Percentiles rank a stretch among this genome's conserved stretches.
Evolutionary conservation across 148 eudicot genomes (phyloP).

Genomic region (Linanthus parryae): DNA sequence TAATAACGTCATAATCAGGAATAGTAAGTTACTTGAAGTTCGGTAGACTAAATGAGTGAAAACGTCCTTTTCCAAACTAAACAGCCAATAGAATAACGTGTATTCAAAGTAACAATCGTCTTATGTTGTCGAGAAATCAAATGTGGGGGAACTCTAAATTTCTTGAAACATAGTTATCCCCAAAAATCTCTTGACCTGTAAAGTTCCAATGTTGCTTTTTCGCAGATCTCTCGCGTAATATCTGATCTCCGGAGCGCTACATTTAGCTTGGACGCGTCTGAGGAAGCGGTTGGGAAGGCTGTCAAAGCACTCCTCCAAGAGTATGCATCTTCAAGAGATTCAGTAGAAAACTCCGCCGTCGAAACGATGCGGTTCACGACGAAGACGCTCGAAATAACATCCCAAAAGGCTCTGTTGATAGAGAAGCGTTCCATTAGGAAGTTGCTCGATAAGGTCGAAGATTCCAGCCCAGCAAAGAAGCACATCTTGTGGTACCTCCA

Average conservation of each 20-base stretch:
- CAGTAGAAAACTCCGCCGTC: conserved; percentile 20
- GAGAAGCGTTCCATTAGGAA: conserved; percentile 41
- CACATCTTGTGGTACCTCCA: conserved; percentile 22
- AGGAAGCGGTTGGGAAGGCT: conserved; percentile 36
- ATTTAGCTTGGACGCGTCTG: conserved; percentile 31
- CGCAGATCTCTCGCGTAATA: conserved; percentile 34
- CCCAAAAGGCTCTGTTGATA: conserved; percentile 28
- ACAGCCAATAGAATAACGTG: too few species aligned
- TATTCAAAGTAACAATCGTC: too few species aligned
- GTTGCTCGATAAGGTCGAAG: conserved; percentile 21
- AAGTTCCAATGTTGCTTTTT: not conserved
- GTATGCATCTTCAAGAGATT: conserved; percentile 23
- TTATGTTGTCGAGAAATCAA: too few species aligned
- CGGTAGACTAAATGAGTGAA: too few species aligned
- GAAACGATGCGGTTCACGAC: conserved; percentile 22
- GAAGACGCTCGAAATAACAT: conserved; percentile 28
- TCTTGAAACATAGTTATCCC: too few species aligned
- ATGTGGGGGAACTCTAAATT: too few species aligned
- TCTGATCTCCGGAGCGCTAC: conserved; percentile 20
- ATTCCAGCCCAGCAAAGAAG: conserved; percentile 18
- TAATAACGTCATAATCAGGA: too few species aligned
- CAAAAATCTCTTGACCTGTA: too few species aligned
- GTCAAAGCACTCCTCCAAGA: conserved; percentile 20
- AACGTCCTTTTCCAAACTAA: too few species aligned
- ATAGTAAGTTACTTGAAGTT: too few species aligned